Base-by-base conservation (phyloP, 2,329 filamentous ascomycete species). In the Penicillium nordicum region DNA sequence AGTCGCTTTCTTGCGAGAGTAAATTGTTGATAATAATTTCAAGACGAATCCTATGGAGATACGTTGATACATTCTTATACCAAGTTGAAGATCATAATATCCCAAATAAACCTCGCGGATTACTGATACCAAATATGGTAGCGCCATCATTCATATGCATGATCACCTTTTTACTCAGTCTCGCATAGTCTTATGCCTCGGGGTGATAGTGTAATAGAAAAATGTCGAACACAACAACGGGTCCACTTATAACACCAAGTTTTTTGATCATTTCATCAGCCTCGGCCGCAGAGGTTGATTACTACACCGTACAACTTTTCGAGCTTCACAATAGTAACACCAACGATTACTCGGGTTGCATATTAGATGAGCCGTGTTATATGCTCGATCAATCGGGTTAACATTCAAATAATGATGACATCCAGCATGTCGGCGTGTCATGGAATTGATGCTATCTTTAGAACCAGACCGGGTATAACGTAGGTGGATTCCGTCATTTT, bases 251-350 rank as follows among this genome's bases (percentile, higher is more conserved):
- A 30, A n/a, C 23, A 30, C 21, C 6, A 5, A 4, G 4, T 6
- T n/a, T 30, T 43, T 29, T 50, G 52, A 54, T 50, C n/a, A 54
- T 54, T 50, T 50, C 52, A 50, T 54, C 52, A 50, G 12, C 38
- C 45, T 30, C 38, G 30, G 18, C 38, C 16, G 6, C 10, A 21
- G 5, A 23, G 3, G 18, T 25, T 34, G 44, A 54, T 54, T 14
- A 54, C 29, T 12, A 42, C 18, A 54, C 25, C 44, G 8, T 41
- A 16, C 34, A 49, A 42, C 16, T 1, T 25, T 5, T 6, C 37
- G 37, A 34, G 18, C 29, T 23, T 23, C 12, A 32, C 18, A 34
- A 16, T 23, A 32, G 43, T 45, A 7, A 7, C 29, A 23, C 29
- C 0, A 11, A 21, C 3, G 1, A 32, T 10, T 7, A 10, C 29